A percentile compares a stretch with the other conserved stretches of the same genome.
Conservation (phyloP, 768 basidiomycete genomes). For the Favolaschia claudopus region DNA sequence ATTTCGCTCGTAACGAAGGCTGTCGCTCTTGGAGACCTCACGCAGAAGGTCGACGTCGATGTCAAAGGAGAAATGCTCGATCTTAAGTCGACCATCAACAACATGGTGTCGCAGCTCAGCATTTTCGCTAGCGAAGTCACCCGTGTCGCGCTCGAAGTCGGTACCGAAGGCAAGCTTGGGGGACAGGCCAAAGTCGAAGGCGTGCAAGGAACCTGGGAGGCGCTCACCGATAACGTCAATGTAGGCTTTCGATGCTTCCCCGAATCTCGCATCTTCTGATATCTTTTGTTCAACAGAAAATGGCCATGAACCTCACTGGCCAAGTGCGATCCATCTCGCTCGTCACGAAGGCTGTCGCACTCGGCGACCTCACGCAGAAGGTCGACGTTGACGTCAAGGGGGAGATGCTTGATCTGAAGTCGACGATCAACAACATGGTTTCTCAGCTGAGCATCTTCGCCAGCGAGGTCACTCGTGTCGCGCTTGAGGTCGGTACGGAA, state of each 20-base stretch:
- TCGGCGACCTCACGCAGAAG: slow-evolving; percentile 73
- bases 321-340: slow-evolving; percentile 84
- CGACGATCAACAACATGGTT: slow-evolving; percentile 90
- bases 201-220: slow-evolving; percentile 92
- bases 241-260: background rate
- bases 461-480: slow-evolving; percentile 89
- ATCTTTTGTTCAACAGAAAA: slow-evolving; percentile 74
- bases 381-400: slow-evolving; percentile 85
- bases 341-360: slow-evolving; percentile 76
- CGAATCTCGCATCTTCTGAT: background rate
- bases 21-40: slow-evolving; percentile 77
- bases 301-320: slow-evolving; percentile 74
- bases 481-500: slow-evolving; percentile 90
- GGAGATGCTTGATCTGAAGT: slow-evolving; percentile 83
- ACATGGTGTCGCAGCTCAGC: slow-evolving; percentile 53
- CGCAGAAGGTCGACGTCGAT: slow-evolving; percentile 77
- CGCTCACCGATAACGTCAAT: slow-evolving; percentile 77
- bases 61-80: slow-evolving; percentile 86
- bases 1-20: slow-evolving; percentile 82
- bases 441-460: slow-evolving; percentile 79
- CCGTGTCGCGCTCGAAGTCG: slow-evolving; percentile 85
- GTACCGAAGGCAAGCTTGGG: slow-evolving; percentile 87
- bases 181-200: slow-evolving; percentile 89
- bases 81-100: slow-evolving; percentile 70
- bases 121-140: slow-evolving; percentile 75